Evolutionary conservation across 371 early-diverging fungal genomes (phyloP), one percentile per base, ranked within the genome.

Genomic region (Mortierella sp.): DNA sequence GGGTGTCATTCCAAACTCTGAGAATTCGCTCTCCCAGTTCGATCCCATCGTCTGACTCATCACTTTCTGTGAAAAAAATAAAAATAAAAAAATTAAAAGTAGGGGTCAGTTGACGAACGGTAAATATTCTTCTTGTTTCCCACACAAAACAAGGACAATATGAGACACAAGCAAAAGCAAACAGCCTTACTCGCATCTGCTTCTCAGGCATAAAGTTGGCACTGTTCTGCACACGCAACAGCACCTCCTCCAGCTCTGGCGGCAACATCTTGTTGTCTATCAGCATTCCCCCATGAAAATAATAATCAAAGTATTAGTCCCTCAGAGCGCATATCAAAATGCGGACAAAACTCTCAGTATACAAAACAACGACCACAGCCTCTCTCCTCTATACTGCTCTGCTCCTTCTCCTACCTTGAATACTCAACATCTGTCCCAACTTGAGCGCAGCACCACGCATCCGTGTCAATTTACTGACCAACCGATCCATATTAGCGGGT

Each of bases 371-470:
- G 44, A 34, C 65, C 1, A 84, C 77, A 38, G 5, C 5, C 5
- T 38, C 42, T 38, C 42, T 5, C 42, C 5, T 38, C 42, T 38
- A 38, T 38, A 38, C 42, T 5, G 5, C 42, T 5, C 42, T 5
- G 5, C 42, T 5, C 42, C 42, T 5, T 38, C 5, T 38, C 42
- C 5, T 38, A 78, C 93, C 99, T 89, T 99, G 99, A 74, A 99
- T 99, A 84, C 97, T 96, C 14, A 99, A 81, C 97, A 99, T 98
- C 84, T 99, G 99, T 0, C 99, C 99, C 83, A 99, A 92, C 87
- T 99, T 99, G 26, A 99, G 89, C 4, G 99, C 99, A 0, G 99
- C 99, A 1, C 99, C 99, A 47, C 99, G 94, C 99, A 99, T 98
- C 70, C 92, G 90, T 3, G 98, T 94, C n/a, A 99, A 91, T 71